Base-by-base conservation (phyloP, 2,329 filamentous ascomycete genomes). In the Chalaropsis thielavioides region DNA sequence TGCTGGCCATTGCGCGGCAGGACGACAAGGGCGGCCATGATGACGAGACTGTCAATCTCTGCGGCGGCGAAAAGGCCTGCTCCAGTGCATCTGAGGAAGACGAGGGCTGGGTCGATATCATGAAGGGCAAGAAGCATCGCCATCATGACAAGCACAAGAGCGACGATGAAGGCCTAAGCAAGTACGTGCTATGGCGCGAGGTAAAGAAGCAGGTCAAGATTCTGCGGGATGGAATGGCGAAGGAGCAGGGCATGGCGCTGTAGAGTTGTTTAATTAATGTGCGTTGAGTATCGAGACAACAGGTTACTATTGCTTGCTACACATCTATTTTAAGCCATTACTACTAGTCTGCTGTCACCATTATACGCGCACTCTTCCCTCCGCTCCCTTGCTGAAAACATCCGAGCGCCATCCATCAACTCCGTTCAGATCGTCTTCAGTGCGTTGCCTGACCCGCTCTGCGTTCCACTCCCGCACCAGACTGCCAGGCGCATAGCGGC, bases 391-490 rank as follows among this genome's bases (percentile, higher is more conserved):
- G 41, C 35, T 61, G 38, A 61, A 64, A 19, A 64, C 19, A 46
- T 64, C 62, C 2, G 51, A 96, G 69, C 88, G 82, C 91, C 91
- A 96, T 0, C 88, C 88, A 17, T 81, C 84, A 59, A 78, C 78
- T 64, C 85, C 82, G 71, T 85, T 85, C 69, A 92, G 88, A 69
- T 92, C 84, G 44, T 95, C 83, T 49, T 84, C 80, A 74, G 95
- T 88, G 22, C 80, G 80, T 0, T 89, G 90, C 68, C 80, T 78
- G 24, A 78, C 75, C 0, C 84, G 90, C 75, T 95, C 88, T 69
- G 91, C 86, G 69, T 92, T 83, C 90, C 90, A 96, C n/a, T 95
- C 75, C 75, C 89, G 91, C 62, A 94, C 88, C 31, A 96, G 77
- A 73, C 91, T 96, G 0, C 90, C 92, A 0, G 92, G 92, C 0